These are phyloP conservation scores for Rubus parviflorus DNA, from an alignment of 306 rosid genomes.

Conservation along the genomic window DNA sequence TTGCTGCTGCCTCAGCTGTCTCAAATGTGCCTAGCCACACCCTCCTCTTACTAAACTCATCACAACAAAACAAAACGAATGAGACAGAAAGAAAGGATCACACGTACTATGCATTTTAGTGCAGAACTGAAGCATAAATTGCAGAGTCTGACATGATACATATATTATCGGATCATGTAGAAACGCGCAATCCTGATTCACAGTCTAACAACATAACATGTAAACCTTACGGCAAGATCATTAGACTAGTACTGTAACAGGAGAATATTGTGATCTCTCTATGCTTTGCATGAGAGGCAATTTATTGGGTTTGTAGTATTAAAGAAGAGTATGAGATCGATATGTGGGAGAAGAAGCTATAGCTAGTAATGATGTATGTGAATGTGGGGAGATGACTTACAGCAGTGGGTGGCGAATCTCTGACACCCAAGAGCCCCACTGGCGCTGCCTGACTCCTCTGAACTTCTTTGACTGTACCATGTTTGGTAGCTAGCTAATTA, in stretches of 20 bases:
- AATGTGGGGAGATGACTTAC: slow-evolving; percentile 34
- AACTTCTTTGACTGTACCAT: slow-evolving; percentile 92
- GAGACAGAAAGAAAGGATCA: background rate
- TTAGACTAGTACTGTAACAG: background rate
- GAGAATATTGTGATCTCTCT: background rate
- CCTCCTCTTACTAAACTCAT: slow-evolving; percentile 71
- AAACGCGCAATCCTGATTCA: background rate
- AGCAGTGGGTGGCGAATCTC: slow-evolving; percentile 98
- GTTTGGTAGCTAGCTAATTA: background rate
- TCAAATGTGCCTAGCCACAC: slow-evolving; percentile 98
- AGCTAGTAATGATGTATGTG: background rate
- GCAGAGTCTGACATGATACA: background rate
- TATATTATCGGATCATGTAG: background rate
- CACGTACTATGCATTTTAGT: background rate
- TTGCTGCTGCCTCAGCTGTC: slow-evolving; percentile 97
- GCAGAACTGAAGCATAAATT: background rate
- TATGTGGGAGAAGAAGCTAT: background rate
- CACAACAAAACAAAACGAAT: background rate
- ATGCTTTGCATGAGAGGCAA: background rate
- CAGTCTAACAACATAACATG: background rate
- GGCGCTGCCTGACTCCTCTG: slow-evolving; percentile 99
- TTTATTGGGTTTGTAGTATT: background rate
- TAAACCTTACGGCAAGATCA: background rate
- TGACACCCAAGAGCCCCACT: slow-evolving; percentile 99
- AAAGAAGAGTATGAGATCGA: background rate